phyloP scores from a whole-genome alignment of 106 monocot genomes.

The Dendrobium chrysotoxum region DNA sequence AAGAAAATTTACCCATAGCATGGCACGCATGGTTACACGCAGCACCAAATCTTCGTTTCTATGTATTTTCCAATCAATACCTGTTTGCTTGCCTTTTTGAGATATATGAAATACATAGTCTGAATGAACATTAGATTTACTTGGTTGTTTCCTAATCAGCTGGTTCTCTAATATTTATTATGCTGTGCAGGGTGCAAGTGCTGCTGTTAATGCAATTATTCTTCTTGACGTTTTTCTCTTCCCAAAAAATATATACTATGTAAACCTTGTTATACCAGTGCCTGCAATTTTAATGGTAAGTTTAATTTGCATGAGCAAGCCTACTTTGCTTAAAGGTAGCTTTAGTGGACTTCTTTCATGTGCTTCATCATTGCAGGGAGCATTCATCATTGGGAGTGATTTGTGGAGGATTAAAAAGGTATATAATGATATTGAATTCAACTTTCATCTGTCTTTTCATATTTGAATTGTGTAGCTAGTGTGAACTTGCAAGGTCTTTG shows the following conservation, averaged over 20 bases:
- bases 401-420: conserved; percentile 63
- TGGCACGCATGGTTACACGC: background rate
- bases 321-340: background rate
- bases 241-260: conserved; percentile 58
- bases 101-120: background rate
- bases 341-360: background rate
- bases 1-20: background rate
- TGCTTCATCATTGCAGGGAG: conserved; percentile 36
- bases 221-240: conserved; percentile 82
- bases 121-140: background rate
- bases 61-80: background rate
- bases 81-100: background rate
- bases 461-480: background rate
- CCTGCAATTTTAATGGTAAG: conserved; percentile 76
- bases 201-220: conserved; percentile 82
- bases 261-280: conserved; percentile 73
- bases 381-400: conserved; percentile 49
- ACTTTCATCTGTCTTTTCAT: background rate
- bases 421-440: background rate
- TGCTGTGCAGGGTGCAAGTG: conserved; percentile 83
- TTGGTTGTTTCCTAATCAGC: background rate
- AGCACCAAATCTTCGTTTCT: background rate
- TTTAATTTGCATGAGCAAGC: background rate
- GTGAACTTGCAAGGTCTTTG: background rate
- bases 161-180: background rate